These are phyloP conservation scores for Albifimbria verrucaria DNA, from an alignment of 2,329 filamentous ascomycete genomes.

Conservation along the genomic window DNA sequence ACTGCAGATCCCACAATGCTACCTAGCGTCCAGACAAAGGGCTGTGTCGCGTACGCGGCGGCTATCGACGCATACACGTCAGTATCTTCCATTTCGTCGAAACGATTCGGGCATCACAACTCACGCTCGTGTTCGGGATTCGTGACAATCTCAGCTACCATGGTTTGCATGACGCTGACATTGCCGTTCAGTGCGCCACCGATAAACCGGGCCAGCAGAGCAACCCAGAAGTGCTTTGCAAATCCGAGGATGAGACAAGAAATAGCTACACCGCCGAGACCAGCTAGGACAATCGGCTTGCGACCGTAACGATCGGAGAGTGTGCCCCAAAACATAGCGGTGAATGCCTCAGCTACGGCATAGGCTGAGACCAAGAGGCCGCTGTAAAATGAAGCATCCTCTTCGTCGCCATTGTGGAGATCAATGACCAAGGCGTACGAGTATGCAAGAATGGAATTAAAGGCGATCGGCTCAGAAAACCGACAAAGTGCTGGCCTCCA, in stretches of 20 bases:
- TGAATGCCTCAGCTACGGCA: slow-evolving; percentile 80
- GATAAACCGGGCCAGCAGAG: slow-evolving; percentile 72
- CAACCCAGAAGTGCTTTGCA: slow-evolving; percentile 73
- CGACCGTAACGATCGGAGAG: slow-evolving; percentile 59
- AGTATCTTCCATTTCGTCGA: not conserved
- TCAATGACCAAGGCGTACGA: slow-evolving; percentile 81
- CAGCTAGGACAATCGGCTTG: slow-evolving; percentile 67
- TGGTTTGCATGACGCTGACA: slow-evolving; percentile 83
- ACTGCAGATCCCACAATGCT: slow-evolving; percentile 84
- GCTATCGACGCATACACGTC: slow-evolving; percentile 2
- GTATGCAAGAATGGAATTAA: slow-evolving; percentile 90
- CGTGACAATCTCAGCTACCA: slow-evolving; percentile 86
- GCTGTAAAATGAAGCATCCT: slow-evolving; percentile 77
- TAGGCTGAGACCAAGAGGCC: slow-evolving; percentile 84
- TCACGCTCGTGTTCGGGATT: slow-evolving; percentile 74
- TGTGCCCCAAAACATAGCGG: slow-evolving; percentile 63
- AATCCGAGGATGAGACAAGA: slow-evolving; percentile 85
- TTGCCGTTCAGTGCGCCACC: slow-evolving; percentile 92
- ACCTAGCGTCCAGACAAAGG: slow-evolving; percentile 84
- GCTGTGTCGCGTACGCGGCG: slow-evolving; percentile 80
- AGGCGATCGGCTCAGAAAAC: slow-evolving; percentile 82
- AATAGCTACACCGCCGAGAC: slow-evolving; percentile 70
- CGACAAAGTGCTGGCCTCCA: slow-evolving; percentile 19
- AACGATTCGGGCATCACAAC: not conserved
- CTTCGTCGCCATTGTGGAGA: slow-evolving; percentile 70